Evolutionary conservation across 2,329 filamentous ascomycete genomes (phyloP), one percentile per base, ranked within the genome.

Genomic region (Arthrocladium fulminans): DNA sequence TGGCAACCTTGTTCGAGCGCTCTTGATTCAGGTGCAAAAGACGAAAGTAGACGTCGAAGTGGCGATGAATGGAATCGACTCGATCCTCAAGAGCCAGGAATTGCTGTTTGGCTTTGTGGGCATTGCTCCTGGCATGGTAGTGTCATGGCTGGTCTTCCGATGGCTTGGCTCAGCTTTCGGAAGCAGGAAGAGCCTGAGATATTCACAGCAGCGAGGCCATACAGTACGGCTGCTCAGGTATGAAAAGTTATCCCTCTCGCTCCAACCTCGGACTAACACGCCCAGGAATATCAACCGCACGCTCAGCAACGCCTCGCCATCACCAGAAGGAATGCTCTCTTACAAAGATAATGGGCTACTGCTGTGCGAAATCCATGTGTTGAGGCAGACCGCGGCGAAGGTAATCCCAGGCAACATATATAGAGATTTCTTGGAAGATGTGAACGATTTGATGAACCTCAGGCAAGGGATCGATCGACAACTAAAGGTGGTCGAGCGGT

Each of bases 41-140:
- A 97, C 92, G 19, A 98, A 98, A 71, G 92, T 98, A 7, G 92
- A 98, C 61, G 81, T 98, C 10, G 92, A 98, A 66, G 83, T 97
- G 52, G 92, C 92, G 12, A 89, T 98, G 70, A 88, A 86, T 51
- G 92, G 92, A 15, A 98, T 98, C 56, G 90, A 98, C 71, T 81
- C 88, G 27, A 76, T 98, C 25, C 75, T 98, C 50, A 95, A 92
- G 70, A 96, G 89, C 61, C 92, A 98, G 63, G 90, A 98, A 63
- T 76, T 98, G 41, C 86, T 98, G 20, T 98, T 98, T 68, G 92
- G 76, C 67, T 95, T 98, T 61, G 83, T 98, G 30, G 89, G 89
- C 4, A 73, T 98, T 22, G 97, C 92, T 0, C 92, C 92, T 0
- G 90, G 92, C 10, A 77, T 97, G n/a, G 71, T 98, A 24, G 86